Conservation (phyloP, 306 rosid genomes). For the Lablab purpureus region DNA sequence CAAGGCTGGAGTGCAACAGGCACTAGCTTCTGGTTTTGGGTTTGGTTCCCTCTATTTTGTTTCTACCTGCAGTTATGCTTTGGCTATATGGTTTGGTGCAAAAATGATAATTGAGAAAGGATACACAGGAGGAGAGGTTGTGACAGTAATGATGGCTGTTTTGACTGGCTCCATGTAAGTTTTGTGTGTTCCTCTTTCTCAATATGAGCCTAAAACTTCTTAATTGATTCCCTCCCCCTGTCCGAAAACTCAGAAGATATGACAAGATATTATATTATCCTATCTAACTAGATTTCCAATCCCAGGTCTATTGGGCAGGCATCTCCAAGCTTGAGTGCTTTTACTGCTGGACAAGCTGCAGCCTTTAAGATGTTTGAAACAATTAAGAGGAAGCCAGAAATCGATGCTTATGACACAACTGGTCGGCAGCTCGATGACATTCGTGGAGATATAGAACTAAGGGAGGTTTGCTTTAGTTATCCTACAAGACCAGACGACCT, state of each 20-base stretch:
- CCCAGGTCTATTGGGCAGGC: conserved; percentile 84
- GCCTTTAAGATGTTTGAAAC: conserved; percentile 89
- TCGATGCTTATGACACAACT: conserved; percentile 66
- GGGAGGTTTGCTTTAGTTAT: conserved; percentile 63
- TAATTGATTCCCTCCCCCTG: not conserved
- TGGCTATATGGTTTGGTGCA: conserved; percentile 80
- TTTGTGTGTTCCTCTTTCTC: not conserved
- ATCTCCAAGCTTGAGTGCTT: conserved; percentile 84
- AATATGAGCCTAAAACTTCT: not conserved
- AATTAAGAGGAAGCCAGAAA: conserved; percentile 73
- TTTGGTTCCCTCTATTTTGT: conserved; percentile 49
- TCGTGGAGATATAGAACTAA: conserved; percentile 58
- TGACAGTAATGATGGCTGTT: conserved; percentile 64
- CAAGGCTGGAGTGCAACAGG: conserved; percentile 61
- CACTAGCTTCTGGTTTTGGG: conserved; percentile 72
- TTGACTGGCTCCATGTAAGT: conserved; percentile 72
- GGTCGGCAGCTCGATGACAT: conserved; percentile 62
- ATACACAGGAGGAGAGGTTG: conserved; percentile 74
- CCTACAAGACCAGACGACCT: conserved; percentile 75
- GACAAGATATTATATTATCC: not conserved
- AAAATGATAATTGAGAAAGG: conserved; percentile 75
- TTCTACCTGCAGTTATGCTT: conserved; percentile 55
- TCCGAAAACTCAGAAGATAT: not conserved
- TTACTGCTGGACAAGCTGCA: conserved; percentile 86
- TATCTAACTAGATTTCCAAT: conserved; percentile 20